Percentiles rank a stretch among this genome's conserved stretches.
These are phyloP conservation scores for Candida rishiriensis DNA, from an alignment of 805 yeast genomes.

Conservation along the genomic window DNA sequence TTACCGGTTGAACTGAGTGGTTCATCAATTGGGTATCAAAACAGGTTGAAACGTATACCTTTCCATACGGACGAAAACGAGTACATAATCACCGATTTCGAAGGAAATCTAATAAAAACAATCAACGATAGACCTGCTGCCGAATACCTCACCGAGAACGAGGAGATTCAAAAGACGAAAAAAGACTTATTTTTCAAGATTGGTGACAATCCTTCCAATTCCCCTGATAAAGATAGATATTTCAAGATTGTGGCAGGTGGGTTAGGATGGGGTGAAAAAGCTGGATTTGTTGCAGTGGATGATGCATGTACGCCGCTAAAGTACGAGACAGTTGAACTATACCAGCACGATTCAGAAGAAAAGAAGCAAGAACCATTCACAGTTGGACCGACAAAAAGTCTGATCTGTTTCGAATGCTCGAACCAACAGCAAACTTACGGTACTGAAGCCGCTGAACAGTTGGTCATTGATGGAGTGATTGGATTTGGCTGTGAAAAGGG, in stretches of 20 bases:
- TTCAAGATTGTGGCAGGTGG: constrained; percentile 68
- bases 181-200: constrained; percentile 22
- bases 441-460: neutral
- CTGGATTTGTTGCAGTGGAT: constrained; percentile 60
- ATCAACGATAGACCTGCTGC: constrained; percentile 57
- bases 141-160: constrained; percentile 44
- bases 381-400: neutral
- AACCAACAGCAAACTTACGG: constrained; percentile 11
- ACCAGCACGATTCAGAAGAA: constrained; percentile 10
- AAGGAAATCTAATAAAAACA: constrained; percentile 56
- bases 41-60: constrained; percentile 11
- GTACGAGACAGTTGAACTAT: constrained; percentile 16
- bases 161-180: constrained; percentile 26
- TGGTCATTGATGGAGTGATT: constrained; percentile 16
- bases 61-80: constrained; percentile 14
- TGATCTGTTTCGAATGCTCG: constrained; percentile 23
- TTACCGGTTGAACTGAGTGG: neutral
- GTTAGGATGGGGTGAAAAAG: constrained; percentile 71
- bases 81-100: constrained; percentile 42
- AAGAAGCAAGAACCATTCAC: neutral
- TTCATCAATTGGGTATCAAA: constrained; percentile 4
- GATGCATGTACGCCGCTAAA: constrained; percentile 42
- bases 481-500: constrained; percentile 35
- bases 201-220: constrained; percentile 2
- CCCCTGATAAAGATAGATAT: constrained; percentile 22